Conservation (phyloP, 148 eudicot genomes). For the Rheum nobile region DNA sequence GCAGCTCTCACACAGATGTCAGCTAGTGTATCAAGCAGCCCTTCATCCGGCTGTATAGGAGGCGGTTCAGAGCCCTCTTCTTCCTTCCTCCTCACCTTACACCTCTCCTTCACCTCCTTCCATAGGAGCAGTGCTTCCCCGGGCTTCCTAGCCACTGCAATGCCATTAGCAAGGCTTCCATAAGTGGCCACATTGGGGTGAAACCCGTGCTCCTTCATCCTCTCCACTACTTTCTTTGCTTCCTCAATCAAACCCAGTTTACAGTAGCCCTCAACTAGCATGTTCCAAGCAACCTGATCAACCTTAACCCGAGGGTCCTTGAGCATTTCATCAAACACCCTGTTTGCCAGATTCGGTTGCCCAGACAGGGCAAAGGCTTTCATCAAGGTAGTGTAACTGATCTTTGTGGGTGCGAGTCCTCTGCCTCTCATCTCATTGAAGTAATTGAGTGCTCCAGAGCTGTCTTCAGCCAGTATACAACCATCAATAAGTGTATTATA, state of each 20-base stretch:
- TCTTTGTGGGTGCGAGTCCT: slow-evolving; percentile 84
- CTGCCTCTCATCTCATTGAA: slow-evolving; percentile 86
- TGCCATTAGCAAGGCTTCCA: slow-evolving; percentile 91
- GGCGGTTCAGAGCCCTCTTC: slow-evolving; percentile 25
- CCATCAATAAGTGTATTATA: slow-evolving; percentile 89
- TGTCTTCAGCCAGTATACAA: slow-evolving; percentile 72
- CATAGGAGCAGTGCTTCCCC: slow-evolving; percentile 89
- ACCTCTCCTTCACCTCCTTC: slow-evolving; percentile 89
- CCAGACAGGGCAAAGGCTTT: slow-evolving; percentile 88
- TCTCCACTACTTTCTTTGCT: slow-evolving; percentile 53
- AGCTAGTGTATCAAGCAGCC: slow-evolving; percentile 70
- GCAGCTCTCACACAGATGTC: slow-evolving; percentile 95
- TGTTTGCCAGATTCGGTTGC: slow-evolving; percentile 71
- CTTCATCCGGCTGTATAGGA: slow-evolving; percentile 61
- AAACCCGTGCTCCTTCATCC: slow-evolving; percentile 65
- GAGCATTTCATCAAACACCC: slow-evolving; percentile 90
- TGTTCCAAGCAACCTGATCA: slow-evolving; percentile 96
- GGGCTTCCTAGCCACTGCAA: slow-evolving; percentile 80
- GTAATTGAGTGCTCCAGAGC: slow-evolving; percentile 67
- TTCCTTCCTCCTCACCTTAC: slow-evolving; percentile 24
- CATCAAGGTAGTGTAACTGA: slow-evolving; percentile 96
- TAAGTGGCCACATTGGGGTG: slow-evolving; percentile 78
- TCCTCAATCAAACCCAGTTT: slow-evolving; percentile 62
- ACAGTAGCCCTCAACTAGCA: slow-evolving; percentile 83
- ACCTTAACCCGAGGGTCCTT: slow-evolving; percentile 80